Conservation (phyloP, 2,329 filamentous ascomycete genomes). For the Orbilia javanica region DNA sequence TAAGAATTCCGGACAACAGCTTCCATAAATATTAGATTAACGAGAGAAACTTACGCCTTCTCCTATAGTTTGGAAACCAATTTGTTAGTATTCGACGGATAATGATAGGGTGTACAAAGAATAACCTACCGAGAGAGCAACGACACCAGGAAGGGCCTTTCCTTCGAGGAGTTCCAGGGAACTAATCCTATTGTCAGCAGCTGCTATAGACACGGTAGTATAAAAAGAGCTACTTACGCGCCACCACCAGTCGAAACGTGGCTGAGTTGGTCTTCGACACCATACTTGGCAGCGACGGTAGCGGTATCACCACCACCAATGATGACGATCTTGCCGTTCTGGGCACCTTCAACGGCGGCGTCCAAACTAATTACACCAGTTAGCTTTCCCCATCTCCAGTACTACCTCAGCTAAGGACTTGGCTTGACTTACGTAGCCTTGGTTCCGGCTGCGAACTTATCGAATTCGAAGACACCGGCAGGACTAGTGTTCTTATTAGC, state of each 20-base stretch:
- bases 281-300: conserved; percentile 97
- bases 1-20: not conserved
- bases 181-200: conserved; percentile 56
- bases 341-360: conserved; percentile 82
- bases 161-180: conserved; percentile 96
- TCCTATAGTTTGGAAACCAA: conserved; percentile 22
- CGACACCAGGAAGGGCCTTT: conserved; percentile 95
- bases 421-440: conserved; percentile 70
- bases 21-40: not conserved
- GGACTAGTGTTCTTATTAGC: conserved; percentile 70
- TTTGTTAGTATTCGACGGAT: not conserved
- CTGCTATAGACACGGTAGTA: not conserved
- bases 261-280: conserved; percentile 94
- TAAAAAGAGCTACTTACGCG: conserved; percentile 68
- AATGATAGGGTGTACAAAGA: not conserved
- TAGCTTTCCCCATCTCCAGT: not conserved
- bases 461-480: conserved; percentile 96
- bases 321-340: conserved; percentile 93
- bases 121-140: conserved; percentile 77
- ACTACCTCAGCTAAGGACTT: not conserved
- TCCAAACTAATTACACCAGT: conserved; percentile 71
- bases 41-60: conserved; percentile 46
- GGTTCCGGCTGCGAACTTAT: conserved; percentile 91
- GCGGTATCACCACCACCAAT: conserved; percentile 98
- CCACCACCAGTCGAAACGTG: conserved; percentile 98